These are phyloP conservation scores for Hanseniaspora clermontiae DNA, from an alignment of 805 yeast species.

Conservation along the genomic window DNA sequence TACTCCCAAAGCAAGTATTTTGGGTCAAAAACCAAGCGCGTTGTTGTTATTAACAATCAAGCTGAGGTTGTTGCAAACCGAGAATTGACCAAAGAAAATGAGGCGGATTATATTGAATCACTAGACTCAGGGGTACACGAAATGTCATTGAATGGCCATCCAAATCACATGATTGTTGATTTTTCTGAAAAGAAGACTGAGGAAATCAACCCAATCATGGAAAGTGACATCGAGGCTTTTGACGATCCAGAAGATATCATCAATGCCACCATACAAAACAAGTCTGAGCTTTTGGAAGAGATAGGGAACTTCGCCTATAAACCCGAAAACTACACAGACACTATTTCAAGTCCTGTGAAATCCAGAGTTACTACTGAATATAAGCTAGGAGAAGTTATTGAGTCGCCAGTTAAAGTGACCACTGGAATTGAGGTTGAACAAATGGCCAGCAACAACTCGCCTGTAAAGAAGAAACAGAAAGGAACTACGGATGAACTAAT, in stretches of 20 bases:
- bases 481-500: background rate
- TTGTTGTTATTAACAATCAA: background rate
- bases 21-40: background rate
- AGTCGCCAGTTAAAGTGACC: background rate
- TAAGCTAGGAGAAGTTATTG: background rate
- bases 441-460: background rate
- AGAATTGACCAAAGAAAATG: background rate
- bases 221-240: background rate
- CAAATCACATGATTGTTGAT: constrained; percentile 11
- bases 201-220: background rate
- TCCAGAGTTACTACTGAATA: background rate
- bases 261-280: constrained; percentile 3
- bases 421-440: too few species aligned
- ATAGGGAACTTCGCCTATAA: background rate
- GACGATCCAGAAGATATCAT: background rate
- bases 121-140: background rate
- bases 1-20: constrained; percentile 2
- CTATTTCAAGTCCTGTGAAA: background rate
- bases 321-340: background rate
- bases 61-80: background rate
- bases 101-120: background rate
- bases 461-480: background rate
- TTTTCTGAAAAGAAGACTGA: constrained; percentile 1
- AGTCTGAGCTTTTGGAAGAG: background rate
- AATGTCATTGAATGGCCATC: background rate